Conservation (phyloP, 345 rosid genomes). For the Aurinia saxatilis region DNA sequence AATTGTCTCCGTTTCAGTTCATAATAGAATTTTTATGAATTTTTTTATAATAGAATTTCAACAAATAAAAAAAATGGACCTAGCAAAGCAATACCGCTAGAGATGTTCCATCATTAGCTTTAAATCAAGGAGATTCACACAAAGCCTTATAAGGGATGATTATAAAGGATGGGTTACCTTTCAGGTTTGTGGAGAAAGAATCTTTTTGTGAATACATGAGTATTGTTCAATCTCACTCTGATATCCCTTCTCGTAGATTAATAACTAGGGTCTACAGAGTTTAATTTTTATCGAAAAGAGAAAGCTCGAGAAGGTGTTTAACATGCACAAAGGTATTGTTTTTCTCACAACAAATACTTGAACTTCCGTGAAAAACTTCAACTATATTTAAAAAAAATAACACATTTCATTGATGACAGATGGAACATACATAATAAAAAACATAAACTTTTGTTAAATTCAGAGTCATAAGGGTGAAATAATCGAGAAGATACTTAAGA, state of each 20-base stretch:
- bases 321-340: neutral
- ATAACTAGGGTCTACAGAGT: neutral
- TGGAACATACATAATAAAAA: neutral
- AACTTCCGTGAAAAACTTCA: neutral
- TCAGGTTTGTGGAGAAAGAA: neutral
- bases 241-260: neutral
- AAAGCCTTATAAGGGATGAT: too few species aligned
- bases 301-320: neutral
- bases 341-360: neutral
- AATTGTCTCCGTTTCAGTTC: too few species aligned
- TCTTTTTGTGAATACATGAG: neutral
- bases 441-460: neutral
- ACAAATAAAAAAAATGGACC: too few species aligned
- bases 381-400: neutral
- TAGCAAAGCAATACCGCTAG: too few species aligned
- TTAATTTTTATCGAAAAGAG: neutral
- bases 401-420: neutral
- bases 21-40: too few species aligned
- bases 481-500: slow-evolving; percentile 3
- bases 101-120: too few species aligned
- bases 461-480: neutral
- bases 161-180: too few species aligned
- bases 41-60: too few species aligned
- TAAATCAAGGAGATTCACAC: too few species aligned
- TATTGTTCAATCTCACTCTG: neutral